Evolutionary conservation across 2,329 filamentous ascomycete species (phyloP), one percentile per base, ranked within the genome.

Genomic region (Cladosporium colombiae): DNA sequence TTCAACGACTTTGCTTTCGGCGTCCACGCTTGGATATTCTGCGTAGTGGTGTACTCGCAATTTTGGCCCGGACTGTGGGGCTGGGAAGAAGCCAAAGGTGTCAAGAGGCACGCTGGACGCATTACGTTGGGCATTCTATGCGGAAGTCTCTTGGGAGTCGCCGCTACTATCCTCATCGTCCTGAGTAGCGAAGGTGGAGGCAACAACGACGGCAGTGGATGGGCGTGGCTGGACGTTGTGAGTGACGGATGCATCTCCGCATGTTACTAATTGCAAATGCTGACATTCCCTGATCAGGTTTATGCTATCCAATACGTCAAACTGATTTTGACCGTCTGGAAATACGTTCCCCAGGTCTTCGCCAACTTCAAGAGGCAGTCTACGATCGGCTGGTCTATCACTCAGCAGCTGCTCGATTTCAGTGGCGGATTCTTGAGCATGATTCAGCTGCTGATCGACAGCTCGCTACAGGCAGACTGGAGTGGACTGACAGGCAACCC

Each of bases 1-100:
- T 86, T 92, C 79, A 98, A 98, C 79, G 95, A 99, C 80, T 85
- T 98, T 66, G 86, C 88, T 16, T 98, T 98, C 77, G 93, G 93
- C 18, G 81, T 87, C 3, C 93, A 98, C 79, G 94, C 91, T 37
- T 82, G 92, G 18, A 68, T 93, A 11, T 80, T 96, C 68, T 92
- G 89, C 71, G 72, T 86, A 52, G 76, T 97, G 64, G 87, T 88
- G n/a, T 89, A 90, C 68, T 91, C 88, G 58, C 94, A 97, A 78
- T 90, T 96, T 73, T 87, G 85, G 71, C 85, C 88, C 2, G 72
- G 74, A 1, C 77, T 92, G 13, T 98, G 94, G 93, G 87, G 89
- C 0, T 96, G 96, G 75, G 81, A 85, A 50, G 55, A 59, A 8
- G 56, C 11, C 5, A 23, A 25, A 27, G 56, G 63, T n/a, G 63